These are phyloP conservation scores for Choiromyces venosus DNA, from an alignment of 495 filamentous ascomycete genomes.

Conservation along the genomic window DNA sequence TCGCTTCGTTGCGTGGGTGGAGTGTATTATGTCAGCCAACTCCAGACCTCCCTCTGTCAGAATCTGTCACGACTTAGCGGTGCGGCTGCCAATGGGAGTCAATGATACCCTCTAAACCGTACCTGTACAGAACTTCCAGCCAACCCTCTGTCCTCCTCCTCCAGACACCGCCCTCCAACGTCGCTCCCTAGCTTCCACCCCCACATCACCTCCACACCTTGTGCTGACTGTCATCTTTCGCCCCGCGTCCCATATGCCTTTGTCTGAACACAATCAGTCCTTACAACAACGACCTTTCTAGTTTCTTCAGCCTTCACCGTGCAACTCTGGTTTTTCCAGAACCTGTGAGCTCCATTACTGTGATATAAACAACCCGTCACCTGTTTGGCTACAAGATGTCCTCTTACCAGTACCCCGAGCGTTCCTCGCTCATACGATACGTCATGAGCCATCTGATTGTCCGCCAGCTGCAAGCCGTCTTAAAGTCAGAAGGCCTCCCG, in stretches of 20 bases:
- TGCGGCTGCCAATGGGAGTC: neutral
- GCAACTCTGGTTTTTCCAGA: neutral
- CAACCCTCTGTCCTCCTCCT: neutral
- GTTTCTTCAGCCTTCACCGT: neutral
- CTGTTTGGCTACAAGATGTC: conserved; percentile 31
- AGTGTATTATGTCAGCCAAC: neutral
- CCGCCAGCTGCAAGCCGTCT: conserved; percentile 63
- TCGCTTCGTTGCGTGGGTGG: neutral
- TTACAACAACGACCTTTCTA: neutral
- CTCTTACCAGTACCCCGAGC: conserved; percentile 25
- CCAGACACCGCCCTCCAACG: neutral
- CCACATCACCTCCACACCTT: neutral
- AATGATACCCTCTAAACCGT: neutral
- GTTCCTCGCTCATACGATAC: conserved; percentile 34
- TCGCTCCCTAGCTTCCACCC: neutral
- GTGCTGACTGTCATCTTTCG: neutral
- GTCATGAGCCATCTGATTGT: conserved; percentile 37
- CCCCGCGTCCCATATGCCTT: neutral
- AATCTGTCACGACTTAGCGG: neutral
- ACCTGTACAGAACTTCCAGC: neutral
- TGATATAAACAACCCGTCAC: neutral
- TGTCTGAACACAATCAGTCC: neutral
- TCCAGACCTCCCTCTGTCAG: neutral
- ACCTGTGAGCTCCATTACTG: neutral
- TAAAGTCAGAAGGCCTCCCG: conserved; percentile 60